Conservation (phyloP, 345 rosid species). For the Lagerstroemia speciosa region DNA sequence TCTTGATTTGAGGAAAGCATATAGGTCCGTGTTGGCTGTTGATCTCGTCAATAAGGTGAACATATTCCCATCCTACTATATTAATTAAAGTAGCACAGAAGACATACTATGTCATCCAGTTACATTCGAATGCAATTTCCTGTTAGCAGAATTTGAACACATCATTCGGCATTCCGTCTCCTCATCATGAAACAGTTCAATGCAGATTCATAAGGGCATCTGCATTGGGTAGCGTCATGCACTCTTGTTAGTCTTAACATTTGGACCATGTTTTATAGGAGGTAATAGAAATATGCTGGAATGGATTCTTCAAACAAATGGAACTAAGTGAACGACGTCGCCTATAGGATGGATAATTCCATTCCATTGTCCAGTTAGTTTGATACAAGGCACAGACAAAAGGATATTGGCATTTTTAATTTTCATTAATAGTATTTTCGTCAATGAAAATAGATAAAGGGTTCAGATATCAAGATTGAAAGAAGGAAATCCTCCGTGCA, state of each 20-base stretch:
- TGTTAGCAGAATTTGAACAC: background rate
- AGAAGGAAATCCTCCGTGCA: no score
- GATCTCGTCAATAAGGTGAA: conserved; percentile 88
- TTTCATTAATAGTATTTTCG: background rate
- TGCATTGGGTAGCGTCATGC: no score
- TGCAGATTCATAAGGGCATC: no score
- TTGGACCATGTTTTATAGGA: no score
- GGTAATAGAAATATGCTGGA: no score
- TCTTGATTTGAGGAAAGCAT: conserved; percentile 87
- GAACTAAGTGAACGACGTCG: background rate
- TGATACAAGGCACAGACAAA: no score
- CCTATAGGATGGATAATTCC: background rate
- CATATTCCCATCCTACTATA: conserved; percentile 4
- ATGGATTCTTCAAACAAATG: background rate
- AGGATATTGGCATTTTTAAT: background rate
- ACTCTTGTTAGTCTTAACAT: no score
- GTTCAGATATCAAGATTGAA: no score
- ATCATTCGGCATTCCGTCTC: background rate
- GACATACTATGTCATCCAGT: background rate
- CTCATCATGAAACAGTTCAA: background rate
- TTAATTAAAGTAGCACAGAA: background rate
- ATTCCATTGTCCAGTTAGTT: background rate
- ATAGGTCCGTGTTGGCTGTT: conserved; percentile 66
- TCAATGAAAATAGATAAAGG: no score
- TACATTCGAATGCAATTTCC: background rate